Evolutionary conservation across 495 filamentous ascomycete genomes (phyloP).

Genomic region (Hypoxylon lenormandii): DNA sequence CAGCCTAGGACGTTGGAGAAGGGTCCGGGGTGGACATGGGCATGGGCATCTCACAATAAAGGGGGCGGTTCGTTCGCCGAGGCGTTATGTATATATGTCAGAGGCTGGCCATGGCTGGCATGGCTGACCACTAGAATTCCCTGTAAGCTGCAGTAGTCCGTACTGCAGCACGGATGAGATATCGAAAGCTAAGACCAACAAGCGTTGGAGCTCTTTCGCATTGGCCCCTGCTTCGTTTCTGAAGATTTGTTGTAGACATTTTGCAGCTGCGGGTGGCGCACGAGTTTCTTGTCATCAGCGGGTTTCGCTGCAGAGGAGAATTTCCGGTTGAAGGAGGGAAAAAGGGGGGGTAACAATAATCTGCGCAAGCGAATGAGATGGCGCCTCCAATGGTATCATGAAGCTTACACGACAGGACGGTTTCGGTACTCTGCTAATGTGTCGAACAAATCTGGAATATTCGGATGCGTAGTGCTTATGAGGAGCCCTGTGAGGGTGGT

Average conservation of each 20-base stretch:
- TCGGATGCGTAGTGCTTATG: slow-evolving; percentile 39
- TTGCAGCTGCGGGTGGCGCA: slow-evolving; percentile 27
- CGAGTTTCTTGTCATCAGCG: slow-evolving; percentile 17
- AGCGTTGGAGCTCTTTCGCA: slow-evolving; percentile 7
- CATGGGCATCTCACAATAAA: slow-evolving; percentile 11
- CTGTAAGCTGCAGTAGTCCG: slow-evolving; percentile 1
- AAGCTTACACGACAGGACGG: slow-evolving; percentile 43
- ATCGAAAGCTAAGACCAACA: slow-evolving; percentile 28
- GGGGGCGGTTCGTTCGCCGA: slow-evolving; percentile 6
- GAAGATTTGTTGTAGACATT: slow-evolving; percentile 24
- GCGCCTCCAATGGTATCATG: slow-evolving; percentile 13
- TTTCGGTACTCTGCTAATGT: slow-evolving; percentile 44
- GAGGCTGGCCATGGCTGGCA: slow-evolving; percentile 3
- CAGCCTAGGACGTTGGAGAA: slow-evolving; percentile 19
- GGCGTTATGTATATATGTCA: slow-evolving; percentile 23
- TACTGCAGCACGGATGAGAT: slow-evolving; percentile 23
- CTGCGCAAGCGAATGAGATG: slow-evolving; percentile 23
- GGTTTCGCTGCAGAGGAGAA: slow-evolving; percentile 38
- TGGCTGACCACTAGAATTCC: slow-evolving; percentile 10
- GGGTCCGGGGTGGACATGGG: not conserved
- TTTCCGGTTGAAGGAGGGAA: slow-evolving; percentile 25
- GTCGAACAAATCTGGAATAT: slow-evolving; percentile 37
- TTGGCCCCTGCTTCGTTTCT: slow-evolving; percentile 9
- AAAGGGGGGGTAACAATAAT: slow-evolving; percentile 6
- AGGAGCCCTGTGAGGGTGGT: slow-evolving; percentile 33